Base-by-base conservation (phyloP, 202 grass and related monocot genomes). In the Zoysia matrella region DNA sequence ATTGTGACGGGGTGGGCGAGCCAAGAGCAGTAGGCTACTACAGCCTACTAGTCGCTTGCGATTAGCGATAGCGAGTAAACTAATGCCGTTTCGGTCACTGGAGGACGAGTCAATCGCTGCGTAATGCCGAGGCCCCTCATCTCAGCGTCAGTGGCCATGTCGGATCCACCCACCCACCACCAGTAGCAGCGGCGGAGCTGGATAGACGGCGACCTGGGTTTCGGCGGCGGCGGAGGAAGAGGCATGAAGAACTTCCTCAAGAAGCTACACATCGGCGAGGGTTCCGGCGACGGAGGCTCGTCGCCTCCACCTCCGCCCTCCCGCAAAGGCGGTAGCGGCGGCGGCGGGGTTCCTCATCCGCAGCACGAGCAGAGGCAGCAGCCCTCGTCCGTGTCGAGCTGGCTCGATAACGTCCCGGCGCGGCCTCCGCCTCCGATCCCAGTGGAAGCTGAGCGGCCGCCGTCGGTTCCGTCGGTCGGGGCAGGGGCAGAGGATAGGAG, bases 221-320 rank as follows among this genome's bases (percentile, higher is more conserved):
- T 62, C 64, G 46, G 58, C 47, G 30, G 75, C 63, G 77, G 66
- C 47, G 72, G 58, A 58, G 73, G 62, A 65, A 62, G 60, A 69
- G 79, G 73, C 73, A 99, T 99, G 96, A 99, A 96, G 86, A 99
- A 92, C 85, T 89, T 99, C 87, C 86, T 99, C 71, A 87, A 89
- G 96, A 99, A 99, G 87, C 93, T 92, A 40, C 96, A 99, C 83
- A 96, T 95, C 68, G 89, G 87, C 74, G 78, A 91, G 54, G 90
- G 82, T 51, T 89, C 90, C 1, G 11, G 84, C 39, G 87, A 82
- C 5, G 87, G 73, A n/a, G 85, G 75, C 1, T 82, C 89, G 0
- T 60, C 73, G 15, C 63, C 82, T 51, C 67, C 85, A 1, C 48
- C 87, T n/a, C 87, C 90, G 39, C 81, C 91, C 50, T 48, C 85